phyloP scores from a whole-genome alignment of 2,329 filamentous ascomycete species.

The Westerdykella sp. region DNA sequence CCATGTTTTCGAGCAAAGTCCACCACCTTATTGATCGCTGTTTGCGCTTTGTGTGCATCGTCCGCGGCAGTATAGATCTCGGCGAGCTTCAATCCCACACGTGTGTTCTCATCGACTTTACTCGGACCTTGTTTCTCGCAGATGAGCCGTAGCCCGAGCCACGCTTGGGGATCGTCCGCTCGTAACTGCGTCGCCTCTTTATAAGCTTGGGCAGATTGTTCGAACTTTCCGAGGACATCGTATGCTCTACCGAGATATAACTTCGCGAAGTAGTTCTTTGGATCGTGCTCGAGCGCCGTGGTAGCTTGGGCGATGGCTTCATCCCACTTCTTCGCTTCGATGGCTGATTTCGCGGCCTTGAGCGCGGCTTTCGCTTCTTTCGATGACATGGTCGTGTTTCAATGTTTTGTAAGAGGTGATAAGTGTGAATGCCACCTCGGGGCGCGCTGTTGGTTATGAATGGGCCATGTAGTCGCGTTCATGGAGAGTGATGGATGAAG shows the following conservation, averaged over 20 bases:
- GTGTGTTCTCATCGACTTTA: conserved; percentile 67
- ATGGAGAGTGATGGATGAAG: conserved; percentile 5
- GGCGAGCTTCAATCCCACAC: conserved; percentile 66
- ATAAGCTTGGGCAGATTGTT: conserved; percentile 73
- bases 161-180: conserved; percentile 72
- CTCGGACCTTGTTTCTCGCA: conserved; percentile 70
- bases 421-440: conserved; percentile 6
- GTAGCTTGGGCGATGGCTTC: conserved; percentile 65
- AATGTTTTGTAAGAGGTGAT: background rate
- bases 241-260: conserved; percentile 83
- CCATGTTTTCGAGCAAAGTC: conserved; percentile 68
- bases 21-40: conserved; percentile 71
- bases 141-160: conserved; percentile 81
- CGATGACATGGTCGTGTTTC: conserved; percentile 23
- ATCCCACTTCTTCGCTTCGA: conserved; percentile 73
- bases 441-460: conserved; percentile 12
- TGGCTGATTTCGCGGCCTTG: conserved; percentile 72
- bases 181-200: conserved; percentile 64
- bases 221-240: conserved; percentile 65
- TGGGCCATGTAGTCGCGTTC: conserved; percentile 13
- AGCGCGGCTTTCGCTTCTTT: conserved; percentile 59
- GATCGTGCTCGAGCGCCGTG: conserved; percentile 63
- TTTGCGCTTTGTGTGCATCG: conserved; percentile 54
- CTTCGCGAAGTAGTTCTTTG: conserved; percentile 76
- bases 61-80: conserved; percentile 64